Evolutionary conservation across 805 yeast genomes (phyloP).

Genomic region (Scheffersomyces spartinae): DNA sequence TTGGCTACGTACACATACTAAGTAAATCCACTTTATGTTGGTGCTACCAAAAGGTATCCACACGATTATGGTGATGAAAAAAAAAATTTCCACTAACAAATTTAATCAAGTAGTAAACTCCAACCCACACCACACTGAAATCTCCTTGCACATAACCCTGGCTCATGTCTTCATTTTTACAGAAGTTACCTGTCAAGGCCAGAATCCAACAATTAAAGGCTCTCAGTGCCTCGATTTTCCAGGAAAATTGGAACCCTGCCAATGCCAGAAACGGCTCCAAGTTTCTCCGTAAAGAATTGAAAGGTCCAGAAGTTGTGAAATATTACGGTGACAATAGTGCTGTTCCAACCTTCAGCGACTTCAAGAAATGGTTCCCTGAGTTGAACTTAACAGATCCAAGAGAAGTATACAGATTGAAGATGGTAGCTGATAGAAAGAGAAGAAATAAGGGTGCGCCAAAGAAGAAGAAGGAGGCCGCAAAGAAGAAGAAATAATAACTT

Average conservation of each 20-base stretch:
- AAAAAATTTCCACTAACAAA: no score
- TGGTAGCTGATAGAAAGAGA: conserved; percentile 57
- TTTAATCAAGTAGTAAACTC: no score
- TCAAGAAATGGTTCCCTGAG: conserved; percentile 41
- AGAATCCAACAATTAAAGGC: conserved; percentile 48
- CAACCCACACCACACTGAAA: no score
- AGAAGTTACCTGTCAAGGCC: no score
- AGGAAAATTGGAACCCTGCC: conserved; percentile 59
- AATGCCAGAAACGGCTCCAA: conserved; percentile 62
- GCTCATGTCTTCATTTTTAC: no score
- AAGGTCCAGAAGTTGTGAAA: conserved; percentile 57
- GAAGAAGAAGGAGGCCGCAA: conserved; percentile 44
- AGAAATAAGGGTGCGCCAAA: conserved; percentile 87
- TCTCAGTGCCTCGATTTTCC: conserved; percentile 55
- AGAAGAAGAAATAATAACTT: no score
- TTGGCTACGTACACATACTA: no score
- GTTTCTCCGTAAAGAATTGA: conserved; percentile 52
- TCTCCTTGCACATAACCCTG: no score
- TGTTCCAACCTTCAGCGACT: conserved; percentile 50
- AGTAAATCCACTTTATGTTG: no score
- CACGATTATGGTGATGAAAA: no score
- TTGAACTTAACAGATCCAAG: conserved; percentile 47
- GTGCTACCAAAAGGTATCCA: no score
- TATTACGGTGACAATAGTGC: conserved; percentile 66
- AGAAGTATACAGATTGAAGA: conserved; percentile 57